phyloP scores from a whole-genome alignment of 2,329 filamentous ascomycete species.

The Penicillium sp. region DNA sequence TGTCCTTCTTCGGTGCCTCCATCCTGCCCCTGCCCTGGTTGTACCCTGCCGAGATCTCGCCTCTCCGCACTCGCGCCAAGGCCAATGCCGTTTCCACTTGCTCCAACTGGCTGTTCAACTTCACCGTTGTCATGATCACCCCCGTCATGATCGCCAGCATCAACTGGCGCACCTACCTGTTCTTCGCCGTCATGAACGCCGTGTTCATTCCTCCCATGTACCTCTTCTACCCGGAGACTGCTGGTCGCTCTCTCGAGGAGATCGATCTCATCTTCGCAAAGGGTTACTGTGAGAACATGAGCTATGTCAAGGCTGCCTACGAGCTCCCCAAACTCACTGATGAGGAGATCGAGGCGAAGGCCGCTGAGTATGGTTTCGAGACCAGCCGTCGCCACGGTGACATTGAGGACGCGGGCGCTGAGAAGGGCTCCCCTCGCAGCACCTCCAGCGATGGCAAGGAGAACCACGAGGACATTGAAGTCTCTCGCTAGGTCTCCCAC shows the following conservation, averaged over 20 bases:
- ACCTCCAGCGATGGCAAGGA: constrained; percentile 18
- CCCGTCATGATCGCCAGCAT: constrained; percentile 44
- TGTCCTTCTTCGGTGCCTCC: constrained; percentile 67
- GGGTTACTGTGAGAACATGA: constrained; percentile 46
- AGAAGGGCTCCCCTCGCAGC: constrained; percentile 23
- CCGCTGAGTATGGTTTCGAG: constrained; percentile 33
- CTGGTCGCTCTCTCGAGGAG: constrained; percentile 47
- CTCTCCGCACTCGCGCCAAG: constrained; percentile 58
- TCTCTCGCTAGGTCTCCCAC: neutral
- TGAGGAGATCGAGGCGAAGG: constrained; percentile 38
- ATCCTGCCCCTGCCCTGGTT: constrained; percentile 66
- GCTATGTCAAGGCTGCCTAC: constrained; percentile 36
- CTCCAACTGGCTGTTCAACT: constrained; percentile 60
- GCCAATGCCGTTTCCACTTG: constrained; percentile 58
- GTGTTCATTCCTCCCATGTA: constrained; percentile 55
- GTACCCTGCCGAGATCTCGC: constrained; percentile 55
- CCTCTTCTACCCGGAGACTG: constrained; percentile 58
- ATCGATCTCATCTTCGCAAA: constrained; percentile 50
- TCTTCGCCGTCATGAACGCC: constrained; percentile 46
- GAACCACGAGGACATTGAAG: constrained; percentile 4
- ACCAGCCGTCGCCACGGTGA: constrained; percentile 8
- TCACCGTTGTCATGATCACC: constrained; percentile 55
- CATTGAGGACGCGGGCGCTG: constrained; percentile 19
- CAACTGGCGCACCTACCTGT: constrained; percentile 47
- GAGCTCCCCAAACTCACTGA: constrained; percentile 38